phyloP scores from a whole-genome alignment of 2,329 filamentous ascomycete genomes.

The Clonostachys sp. region DNA sequence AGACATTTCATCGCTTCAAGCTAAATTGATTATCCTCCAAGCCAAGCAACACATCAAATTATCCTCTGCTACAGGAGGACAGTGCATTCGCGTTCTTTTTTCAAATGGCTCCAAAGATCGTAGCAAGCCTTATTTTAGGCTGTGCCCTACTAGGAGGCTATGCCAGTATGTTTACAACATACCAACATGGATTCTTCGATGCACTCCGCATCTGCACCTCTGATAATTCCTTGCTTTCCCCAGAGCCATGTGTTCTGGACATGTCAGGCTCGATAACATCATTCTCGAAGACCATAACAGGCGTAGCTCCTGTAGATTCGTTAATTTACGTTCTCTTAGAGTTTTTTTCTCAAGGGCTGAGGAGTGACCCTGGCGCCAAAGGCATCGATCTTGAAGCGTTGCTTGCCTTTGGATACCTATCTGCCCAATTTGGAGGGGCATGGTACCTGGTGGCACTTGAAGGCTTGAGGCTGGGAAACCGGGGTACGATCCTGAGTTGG shows the following conservation, averaged over 20 bases:
- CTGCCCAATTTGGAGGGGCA: conserved; percentile 3
- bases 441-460: conserved; percentile 4
- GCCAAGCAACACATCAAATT: too few species aligned
- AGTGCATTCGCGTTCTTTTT: too few species aligned
- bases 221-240: neutral
- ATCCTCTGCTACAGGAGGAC: too few species aligned
- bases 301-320: neutral
- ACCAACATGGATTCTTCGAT: conserved; percentile 4
- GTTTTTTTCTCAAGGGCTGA: conserved; percentile 3
- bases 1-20: too few species aligned
- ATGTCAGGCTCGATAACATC: conserved; percentile 1
- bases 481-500: conserved; percentile 1
- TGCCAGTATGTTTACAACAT: conserved; percentile 2
- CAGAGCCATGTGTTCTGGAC: neutral
- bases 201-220: conserved; percentile 1
- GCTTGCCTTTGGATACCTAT: conserved; percentile 1
- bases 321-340: conserved; percentile 2
- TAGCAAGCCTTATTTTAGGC: conserved; percentile 1
- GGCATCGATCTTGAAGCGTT: conserved; percentile 2
- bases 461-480: conserved; percentile 1
- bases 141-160: conserved; percentile 5
- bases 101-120: neutral
- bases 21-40: too few species aligned
- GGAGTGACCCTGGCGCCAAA: neutral
- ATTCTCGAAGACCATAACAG: neutral